phyloP scores from a whole-genome alignment of 73 alveolate genomes.

The Stentor coeruleus region DNA sequence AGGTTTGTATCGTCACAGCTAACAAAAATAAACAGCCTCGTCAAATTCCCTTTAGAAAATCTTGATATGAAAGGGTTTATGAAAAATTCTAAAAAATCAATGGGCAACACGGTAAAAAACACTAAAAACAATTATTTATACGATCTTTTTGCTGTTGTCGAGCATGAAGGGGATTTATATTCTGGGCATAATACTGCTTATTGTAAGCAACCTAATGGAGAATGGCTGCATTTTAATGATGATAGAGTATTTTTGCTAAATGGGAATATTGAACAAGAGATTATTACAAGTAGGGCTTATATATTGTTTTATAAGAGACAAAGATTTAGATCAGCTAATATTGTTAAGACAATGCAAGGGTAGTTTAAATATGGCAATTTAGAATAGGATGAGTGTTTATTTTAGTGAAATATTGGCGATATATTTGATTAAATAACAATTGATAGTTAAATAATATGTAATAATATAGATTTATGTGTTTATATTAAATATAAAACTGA shows the following conservation, averaged over 20 bases:
- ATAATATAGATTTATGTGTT: too few relatives aligned
- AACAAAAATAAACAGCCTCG: constrained; percentile 47
- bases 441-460: too few relatives aligned
- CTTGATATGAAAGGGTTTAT: constrained; percentile 35
- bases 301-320: constrained; percentile 46
- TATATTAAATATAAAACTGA: too few relatives aligned
- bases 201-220: not conserved
- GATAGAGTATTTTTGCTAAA: constrained; percentile 36
- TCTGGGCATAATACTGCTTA: constrained; percentile 63
- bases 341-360: too few relatives aligned
- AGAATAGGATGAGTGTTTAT: too few relatives aligned
- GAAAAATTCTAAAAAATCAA: not conserved
- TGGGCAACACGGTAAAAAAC: not conserved
- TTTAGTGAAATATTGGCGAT: too few relatives aligned
- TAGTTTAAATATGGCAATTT: too few relatives aligned
- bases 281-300: constrained; percentile 49
- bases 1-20: constrained; percentile 39
- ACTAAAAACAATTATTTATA: constrained; percentile 25
- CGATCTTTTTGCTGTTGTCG: constrained; percentile 52
- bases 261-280: constrained; percentile 32
- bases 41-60: constrained; percentile 43
- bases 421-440: too few relatives aligned
- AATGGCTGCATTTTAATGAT: constrained; percentile 37
- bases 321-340: constrained; percentile 39
- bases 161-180: constrained; percentile 38